Conservation (phyloP, 495 filamentous ascomycete species). For the Penicillium longicatenatum region DNA sequence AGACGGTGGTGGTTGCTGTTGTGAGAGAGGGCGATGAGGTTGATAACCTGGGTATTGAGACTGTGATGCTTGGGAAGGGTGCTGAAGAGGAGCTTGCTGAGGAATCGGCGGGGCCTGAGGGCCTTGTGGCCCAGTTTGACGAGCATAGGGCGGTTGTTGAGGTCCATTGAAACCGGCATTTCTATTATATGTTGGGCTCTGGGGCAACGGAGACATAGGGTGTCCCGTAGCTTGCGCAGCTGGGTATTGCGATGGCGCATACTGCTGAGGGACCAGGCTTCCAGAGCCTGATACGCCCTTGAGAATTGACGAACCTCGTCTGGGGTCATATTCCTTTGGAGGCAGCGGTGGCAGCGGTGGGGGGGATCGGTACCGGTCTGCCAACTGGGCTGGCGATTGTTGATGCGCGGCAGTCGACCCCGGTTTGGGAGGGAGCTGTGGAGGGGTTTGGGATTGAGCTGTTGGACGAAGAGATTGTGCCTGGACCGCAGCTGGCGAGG, state of each 20-base stretch:
- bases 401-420: conserved; percentile 22
- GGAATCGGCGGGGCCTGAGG: conserved; percentile 4
- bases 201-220: conserved; percentile 16
- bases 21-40: conserved; percentile 12
- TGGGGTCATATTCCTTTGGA: conserved; percentile 37
- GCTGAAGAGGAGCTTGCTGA: conserved; percentile 10
- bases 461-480: conserved; percentile 18
- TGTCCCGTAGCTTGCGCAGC: conserved; percentile 16
- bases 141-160: conserved; percentile 1
- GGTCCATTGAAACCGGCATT: background rate
- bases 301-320: conserved; percentile 17
- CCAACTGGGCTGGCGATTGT: conserved; percentile 13
- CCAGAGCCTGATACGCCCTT: conserved; percentile 14
- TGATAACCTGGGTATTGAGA: conserved; percentile 26
- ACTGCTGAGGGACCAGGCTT: conserved; percentile 20
- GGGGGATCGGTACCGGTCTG: conserved; percentile 35
- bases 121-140: conserved; percentile 4
- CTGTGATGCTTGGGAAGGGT: conserved; percentile 5
- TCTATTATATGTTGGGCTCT: conserved; percentile 20
- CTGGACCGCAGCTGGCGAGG: conserved; percentile 19
- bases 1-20: conserved; percentile 18
- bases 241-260: conserved; percentile 13
- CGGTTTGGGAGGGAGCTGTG: conserved; percentile 42
- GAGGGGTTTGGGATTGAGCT: conserved; percentile 33
- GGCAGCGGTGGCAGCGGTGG: conserved; percentile 44